Evolutionary conservation across 2,329 filamentous ascomycete genomes (phyloP), one percentile per base, ranked within the genome.

Genomic region (Penicillium griseofulvum): DNA sequence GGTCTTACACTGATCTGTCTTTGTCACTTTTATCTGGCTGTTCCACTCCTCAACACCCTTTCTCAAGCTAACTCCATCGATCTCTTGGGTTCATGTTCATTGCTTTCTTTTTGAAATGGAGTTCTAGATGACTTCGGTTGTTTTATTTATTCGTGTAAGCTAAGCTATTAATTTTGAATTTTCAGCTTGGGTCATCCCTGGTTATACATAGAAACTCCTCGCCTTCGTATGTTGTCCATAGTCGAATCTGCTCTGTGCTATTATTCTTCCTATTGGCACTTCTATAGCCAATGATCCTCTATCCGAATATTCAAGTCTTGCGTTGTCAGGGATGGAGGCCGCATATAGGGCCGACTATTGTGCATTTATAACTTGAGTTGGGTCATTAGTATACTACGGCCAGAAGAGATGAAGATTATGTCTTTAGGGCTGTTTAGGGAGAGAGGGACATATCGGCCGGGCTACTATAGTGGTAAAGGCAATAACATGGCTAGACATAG

Each of bases 1-100:
- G 12, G 16, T 42, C 16, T 48, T 36, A 12, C 36, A 19, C 8
- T 16, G 37, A 36, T 38, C 10, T 53, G 36, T 31, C 22, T 38
- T 39, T 54, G 29, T 42, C 44, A 37, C 36, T 34, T 19, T 55
- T 47, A 38, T 37, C 54, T 59, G 28, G 37, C 52, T 53, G 54
- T 55, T 51, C 28, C 33, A 57, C 55, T 39, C 12, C 34, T 41
- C 24, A 41, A 39, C 51, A 36, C 41, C 38, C 34, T 42, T 54
- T 49, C 5, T 24, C 24, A 42, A 26, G 28, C 52, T 16, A 37
- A 37, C 45, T 19, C 24, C n/a, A 19, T 48, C 42, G 16, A 46
- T 43, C 19, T 49, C 31, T 34, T 50, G 29, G 11, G n/a, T 49
- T 49, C 19, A 38, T 49, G 17, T 43, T 26, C 12, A 17, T 38